Conservation (phyloP, 805 yeast species). For the Pichia occidentalis region DNA sequence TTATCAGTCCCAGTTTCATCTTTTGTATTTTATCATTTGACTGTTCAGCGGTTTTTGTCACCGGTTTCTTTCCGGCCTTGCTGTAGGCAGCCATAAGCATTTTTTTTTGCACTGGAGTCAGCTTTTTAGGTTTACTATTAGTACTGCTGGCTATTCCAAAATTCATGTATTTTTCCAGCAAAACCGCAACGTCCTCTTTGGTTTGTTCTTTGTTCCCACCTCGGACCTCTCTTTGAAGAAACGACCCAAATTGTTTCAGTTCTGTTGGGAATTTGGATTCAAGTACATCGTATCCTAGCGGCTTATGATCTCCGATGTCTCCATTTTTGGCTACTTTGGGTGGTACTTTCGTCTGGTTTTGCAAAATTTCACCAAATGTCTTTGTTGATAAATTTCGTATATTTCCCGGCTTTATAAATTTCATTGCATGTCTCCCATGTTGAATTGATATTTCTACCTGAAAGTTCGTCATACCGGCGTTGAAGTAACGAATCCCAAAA, state of each 20-base stretch:
- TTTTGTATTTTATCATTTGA: neutral
- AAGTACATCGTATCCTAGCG: conserved; percentile 23
- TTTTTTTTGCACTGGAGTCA: conserved; percentile 1
- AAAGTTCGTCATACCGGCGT: too few relatives aligned
- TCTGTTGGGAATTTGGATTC: conserved; percentile 18
- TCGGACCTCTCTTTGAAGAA: conserved; percentile 7
- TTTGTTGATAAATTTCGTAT: conserved; percentile 4
- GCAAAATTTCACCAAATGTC: conserved; percentile 15
- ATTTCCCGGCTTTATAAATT: neutral
- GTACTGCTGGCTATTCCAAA: neutral
- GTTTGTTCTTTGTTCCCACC: neutral
- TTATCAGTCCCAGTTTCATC: conserved; percentile 2
- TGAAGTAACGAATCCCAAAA: too few relatives aligned
- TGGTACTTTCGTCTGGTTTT: neutral
- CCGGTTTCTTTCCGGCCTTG: conserved; percentile 3
- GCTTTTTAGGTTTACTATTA: neutral
- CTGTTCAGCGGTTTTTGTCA: neutral
- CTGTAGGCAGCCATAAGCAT: conserved; percentile 7
- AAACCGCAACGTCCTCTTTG: conserved; percentile 6
- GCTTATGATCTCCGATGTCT: conserved; percentile 8
- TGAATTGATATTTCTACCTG: neutral
- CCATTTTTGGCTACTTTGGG: neutral
- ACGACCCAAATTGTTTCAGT: conserved; percentile 12
- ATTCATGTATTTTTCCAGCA: conserved; percentile 9
- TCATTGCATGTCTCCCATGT: neutral